Conservation (phyloP, 73 alveolate genomes). For the Durusdinium trenchii region DNA sequence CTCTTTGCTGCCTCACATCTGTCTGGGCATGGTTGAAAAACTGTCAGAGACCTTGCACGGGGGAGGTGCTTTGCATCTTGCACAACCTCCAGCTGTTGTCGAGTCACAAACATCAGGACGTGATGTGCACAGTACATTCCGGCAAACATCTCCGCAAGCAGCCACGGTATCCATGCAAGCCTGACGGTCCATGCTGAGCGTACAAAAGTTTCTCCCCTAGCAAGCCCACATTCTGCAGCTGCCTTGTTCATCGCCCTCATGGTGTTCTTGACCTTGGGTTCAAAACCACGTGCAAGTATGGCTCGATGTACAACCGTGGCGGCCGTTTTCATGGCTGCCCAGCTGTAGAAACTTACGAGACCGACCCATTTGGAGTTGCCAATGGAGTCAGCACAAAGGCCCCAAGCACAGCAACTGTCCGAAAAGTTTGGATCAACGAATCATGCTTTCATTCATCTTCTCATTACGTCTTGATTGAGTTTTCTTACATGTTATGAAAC, state of each 20-base stretch:
- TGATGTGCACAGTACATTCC: slow-evolving; percentile 94
- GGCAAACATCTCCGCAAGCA: slow-evolving; percentile 96
- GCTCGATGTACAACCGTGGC: too few species aligned
- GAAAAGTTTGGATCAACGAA: neutral
- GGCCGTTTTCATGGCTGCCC: too few species aligned
- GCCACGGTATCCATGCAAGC: slow-evolving; percentile 96
- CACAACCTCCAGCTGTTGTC: neutral
- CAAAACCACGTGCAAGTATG: too few species aligned
- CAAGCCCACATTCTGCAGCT: neutral
- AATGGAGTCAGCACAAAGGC: too few species aligned
- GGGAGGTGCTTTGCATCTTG: neutral
- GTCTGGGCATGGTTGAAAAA: neutral
- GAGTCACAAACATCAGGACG: slow-evolving; percentile 58
- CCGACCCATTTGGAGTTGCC: too few species aligned
- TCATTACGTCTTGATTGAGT: too few species aligned
- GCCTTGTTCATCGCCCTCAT: slow-evolving; percentile 92
- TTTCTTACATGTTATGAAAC: too few species aligned
- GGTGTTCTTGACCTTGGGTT: slow-evolving; percentile 54
- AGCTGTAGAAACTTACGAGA: too few species aligned
- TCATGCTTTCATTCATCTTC: too few species aligned
- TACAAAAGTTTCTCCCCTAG: neutral
- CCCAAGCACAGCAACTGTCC: neutral
- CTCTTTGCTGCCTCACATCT: slow-evolving; percentile 43
- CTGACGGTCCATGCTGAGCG: neutral
- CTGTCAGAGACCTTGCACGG: neutral